These are phyloP conservation scores for Quercus aquifolioides DNA, from an alignment of 306 rosid genomes.

Conservation along the genomic window DNA sequence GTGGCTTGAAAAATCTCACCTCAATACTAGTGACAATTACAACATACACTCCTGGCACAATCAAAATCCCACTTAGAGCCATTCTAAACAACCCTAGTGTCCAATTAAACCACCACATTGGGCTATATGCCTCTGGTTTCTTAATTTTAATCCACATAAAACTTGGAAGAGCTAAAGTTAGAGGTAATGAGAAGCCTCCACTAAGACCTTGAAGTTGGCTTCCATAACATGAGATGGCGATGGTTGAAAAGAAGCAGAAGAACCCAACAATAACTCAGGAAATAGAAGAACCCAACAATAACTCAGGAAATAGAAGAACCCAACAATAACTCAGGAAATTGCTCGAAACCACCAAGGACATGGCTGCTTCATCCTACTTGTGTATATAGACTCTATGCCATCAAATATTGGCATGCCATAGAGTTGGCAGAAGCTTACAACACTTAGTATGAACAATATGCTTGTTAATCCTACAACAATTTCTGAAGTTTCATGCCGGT, in stretches of 20 bases:
- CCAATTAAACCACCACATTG: slow-evolving; percentile 40
- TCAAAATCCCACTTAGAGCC: slow-evolving; percentile 13
- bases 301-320: slow-evolving; percentile 1
- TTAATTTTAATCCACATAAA: slow-evolving; percentile 55
- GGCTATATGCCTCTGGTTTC: slow-evolving; percentile 31
- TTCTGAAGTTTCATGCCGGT: slow-evolving; percentile 24
- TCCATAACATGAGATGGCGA: slow-evolving; percentile 38
- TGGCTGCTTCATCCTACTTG: slow-evolving; percentile 35
- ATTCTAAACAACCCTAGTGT: slow-evolving; percentile 30
- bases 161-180: slow-evolving; percentile 48
- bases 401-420: slow-evolving; percentile 59
- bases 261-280: neutral
- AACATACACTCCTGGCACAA: no score
- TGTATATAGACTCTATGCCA: slow-evolving; percentile 41
- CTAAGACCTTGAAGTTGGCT: slow-evolving; percentile 34
- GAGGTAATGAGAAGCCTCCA: slow-evolving; percentile 52
- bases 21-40: no score
- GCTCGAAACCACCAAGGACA: slow-evolving; percentile 51
- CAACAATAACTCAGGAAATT: slow-evolving; percentile 21
- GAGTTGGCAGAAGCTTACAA: slow-evolving; percentile 43
- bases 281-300: slow-evolving; percentile 3
- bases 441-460: slow-evolving; percentile 35
- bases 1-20: no score
- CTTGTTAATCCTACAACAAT: slow-evolving; percentile 29
- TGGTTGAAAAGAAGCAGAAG: slow-evolving; percentile 16